These are phyloP conservation scores for Clarkia xantiana DNA, from an alignment of 345 rosid genomes.

Conservation along the genomic window DNA sequence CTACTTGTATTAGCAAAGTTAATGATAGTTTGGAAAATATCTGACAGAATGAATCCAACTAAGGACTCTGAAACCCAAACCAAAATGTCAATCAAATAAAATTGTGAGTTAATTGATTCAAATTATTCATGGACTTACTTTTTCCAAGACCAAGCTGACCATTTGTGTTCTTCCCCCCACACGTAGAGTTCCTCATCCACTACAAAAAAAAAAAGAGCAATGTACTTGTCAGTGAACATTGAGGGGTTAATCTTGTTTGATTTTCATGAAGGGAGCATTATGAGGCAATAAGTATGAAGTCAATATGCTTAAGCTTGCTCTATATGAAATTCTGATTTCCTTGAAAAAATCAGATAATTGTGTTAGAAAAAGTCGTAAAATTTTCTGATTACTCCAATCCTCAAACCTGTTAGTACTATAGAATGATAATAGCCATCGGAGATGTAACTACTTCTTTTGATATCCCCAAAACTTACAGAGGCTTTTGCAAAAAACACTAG, in stretches of 20 bases:
- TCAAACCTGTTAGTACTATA: slow-evolving; percentile 88
- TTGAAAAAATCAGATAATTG: neutral
- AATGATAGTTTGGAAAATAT: neutral
- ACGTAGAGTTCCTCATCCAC: slow-evolving; percentile 76
- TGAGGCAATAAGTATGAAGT: too few relatives aligned
- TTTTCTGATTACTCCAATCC: neutral
- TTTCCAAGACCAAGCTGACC: slow-evolving; percentile 97
- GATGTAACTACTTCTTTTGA: slow-evolving; percentile 44
- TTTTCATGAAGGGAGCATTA: too few relatives aligned
- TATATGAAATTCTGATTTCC: too few relatives aligned
- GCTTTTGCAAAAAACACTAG: slow-evolving; percentile 35
- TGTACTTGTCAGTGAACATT: neutral
- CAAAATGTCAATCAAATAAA: neutral
- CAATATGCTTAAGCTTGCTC: too few relatives aligned
- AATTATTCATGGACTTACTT: slow-evolving; percentile 27
- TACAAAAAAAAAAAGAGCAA: slow-evolving; percentile 20
- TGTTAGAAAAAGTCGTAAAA: too few relatives aligned
- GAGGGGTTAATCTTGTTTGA: too few relatives aligned
- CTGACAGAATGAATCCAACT: too few relatives aligned
- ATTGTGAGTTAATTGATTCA: neutral
- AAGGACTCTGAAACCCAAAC: neutral
- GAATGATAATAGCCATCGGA: slow-evolving; percentile 89
- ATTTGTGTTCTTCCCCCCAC: slow-evolving; percentile 88
- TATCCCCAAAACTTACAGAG: slow-evolving; percentile 53
- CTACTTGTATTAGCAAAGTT: neutral